A percentile compares a stretch with the other conserved stretches of the same genome.
phyloP scores from a whole-genome alignment of 257 asterid genomes.

The Mitragyna speciosa region DNA sequence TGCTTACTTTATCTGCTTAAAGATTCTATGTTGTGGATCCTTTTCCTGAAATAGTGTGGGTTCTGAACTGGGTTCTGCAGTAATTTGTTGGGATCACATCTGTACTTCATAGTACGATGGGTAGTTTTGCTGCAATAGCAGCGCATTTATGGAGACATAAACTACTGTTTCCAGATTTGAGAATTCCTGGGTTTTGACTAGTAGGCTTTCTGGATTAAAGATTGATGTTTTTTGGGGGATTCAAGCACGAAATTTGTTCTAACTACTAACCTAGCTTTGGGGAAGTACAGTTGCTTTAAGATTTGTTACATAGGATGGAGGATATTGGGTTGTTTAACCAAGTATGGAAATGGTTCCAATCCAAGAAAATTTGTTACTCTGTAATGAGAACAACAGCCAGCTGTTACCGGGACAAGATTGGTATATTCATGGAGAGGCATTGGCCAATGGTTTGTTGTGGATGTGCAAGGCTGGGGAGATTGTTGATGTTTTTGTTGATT shows the following conservation, averaged over 20 bases:
- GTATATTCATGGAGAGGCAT: conserved; percentile 72
- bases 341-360: conserved; percentile 87
- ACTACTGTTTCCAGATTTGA: conserved; percentile 25
- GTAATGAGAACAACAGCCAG: conserved; percentile 49
- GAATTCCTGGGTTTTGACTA: conserved; percentile 20
- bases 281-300: background rate
- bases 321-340: conserved; percentile 93
- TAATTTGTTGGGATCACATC: conserved; percentile 26
- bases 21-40: conserved; percentile 64
- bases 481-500: conserved; percentile 51
- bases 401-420: conserved; percentile 71
- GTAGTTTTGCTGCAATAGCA: conserved; percentile 24
- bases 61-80: conserved; percentile 33
- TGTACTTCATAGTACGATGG: conserved; percentile 25
- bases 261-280: background rate
- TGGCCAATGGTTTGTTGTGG: conserved; percentile 95
- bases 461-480: conserved; percentile 60
- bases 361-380: conserved; percentile 68
- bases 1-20: conserved; percentile 28
- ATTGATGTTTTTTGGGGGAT: conserved; percentile 5
- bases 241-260: conserved; percentile 8
- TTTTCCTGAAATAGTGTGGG: conserved; percentile 21
- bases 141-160: conserved; percentile 30
- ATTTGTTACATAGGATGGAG: conserved; percentile 59
- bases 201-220: conserved; percentile 14